Conservation (phyloP, 805 yeast genomes). For the Schwanniomyces sp. region DNA sequence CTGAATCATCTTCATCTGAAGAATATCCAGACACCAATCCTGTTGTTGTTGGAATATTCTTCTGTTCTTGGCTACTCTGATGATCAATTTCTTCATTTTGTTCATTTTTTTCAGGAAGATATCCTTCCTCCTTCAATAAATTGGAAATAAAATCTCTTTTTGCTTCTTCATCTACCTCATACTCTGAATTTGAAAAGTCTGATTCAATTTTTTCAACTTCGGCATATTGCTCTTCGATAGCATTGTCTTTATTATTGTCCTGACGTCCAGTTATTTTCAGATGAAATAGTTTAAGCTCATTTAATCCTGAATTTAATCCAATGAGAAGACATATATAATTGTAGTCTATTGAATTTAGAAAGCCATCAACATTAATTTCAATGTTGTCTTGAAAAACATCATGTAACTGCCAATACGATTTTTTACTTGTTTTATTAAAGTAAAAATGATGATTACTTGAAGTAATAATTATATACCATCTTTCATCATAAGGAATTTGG, state of each 20-base stretch:
- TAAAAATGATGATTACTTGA: slow-evolving; percentile 29
- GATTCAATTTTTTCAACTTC: slow-evolving; percentile 3
- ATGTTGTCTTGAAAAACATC: slow-evolving; percentile 18
- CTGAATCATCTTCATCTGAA: slow-evolving; percentile 19
- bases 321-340: slow-evolving; percentile 28
- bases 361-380: slow-evolving; percentile 20
- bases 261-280: not conserved
- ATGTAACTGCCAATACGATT: slow-evolving; percentile 34
- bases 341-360: slow-evolving; percentile 22
- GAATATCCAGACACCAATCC: slow-evolving; percentile 22
- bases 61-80: slow-evolving; percentile 3
- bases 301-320: slow-evolving; percentile 24
- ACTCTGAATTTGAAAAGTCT: slow-evolving; percentile 5
- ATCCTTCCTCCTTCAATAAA: slow-evolving; percentile 20
- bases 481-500: slow-evolving; percentile 13
- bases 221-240: not conserved
- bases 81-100: not conserved
- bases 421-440: slow-evolving; percentile 16
- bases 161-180: slow-evolving; percentile 11
- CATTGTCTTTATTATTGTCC: slow-evolving; percentile 8
- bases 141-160: slow-evolving; percentile 11
- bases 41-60: not conserved
- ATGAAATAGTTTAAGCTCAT: slow-evolving; percentile 2
- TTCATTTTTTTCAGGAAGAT: slow-evolving; percentile 6
- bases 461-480: slow-evolving; percentile 32